These are phyloP conservation scores for Cochlearia excelsa DNA, from an alignment of 345 rosid species.

Conservation along the genomic window DNA sequence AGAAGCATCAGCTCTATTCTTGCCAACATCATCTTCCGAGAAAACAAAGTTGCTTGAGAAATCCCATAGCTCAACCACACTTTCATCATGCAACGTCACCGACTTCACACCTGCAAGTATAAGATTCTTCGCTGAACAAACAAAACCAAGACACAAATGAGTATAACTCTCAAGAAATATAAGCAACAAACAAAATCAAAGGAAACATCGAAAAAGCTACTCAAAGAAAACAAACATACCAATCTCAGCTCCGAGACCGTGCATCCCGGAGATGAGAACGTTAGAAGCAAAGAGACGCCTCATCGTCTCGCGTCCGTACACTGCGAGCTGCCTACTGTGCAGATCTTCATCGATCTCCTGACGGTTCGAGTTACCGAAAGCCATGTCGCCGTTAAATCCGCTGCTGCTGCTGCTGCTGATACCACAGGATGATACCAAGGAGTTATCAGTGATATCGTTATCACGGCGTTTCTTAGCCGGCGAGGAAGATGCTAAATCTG, in stretches of 20 bases:
- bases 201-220: neutral
- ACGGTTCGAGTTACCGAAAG: conserved; percentile 62
- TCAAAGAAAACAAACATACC: conserved; percentile 42
- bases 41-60: conserved; percentile 81
- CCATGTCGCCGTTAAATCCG: conserved; percentile 48
- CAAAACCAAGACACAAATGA: neutral
- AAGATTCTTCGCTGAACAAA: conserved; percentile 83
- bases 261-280: conserved; percentile 87
- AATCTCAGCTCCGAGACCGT: conserved; percentile 97
- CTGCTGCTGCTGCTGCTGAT: conserved; percentile 25
- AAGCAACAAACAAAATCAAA: neutral
- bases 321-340: conserved; percentile 99
- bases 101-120: conserved; percentile 98
- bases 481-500: conserved; percentile 41
- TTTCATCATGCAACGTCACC: conserved; percentile 91
- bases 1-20: conserved; percentile 93
- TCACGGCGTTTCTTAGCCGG: conserved; percentile 56
- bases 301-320: conserved; percentile 99
- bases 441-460: conserved; percentile 32
- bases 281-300: conserved; percentile 87
- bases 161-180: neutral
- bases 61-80: conserved; percentile 84
- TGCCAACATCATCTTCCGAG: conserved; percentile 79
- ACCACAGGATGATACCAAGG: conserved; percentile 21
- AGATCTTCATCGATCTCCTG: conserved; percentile 93